Evolutionary conservation across 441 rosid species (phyloP).

Genomic region (Francoa sonchifolia): DNA sequence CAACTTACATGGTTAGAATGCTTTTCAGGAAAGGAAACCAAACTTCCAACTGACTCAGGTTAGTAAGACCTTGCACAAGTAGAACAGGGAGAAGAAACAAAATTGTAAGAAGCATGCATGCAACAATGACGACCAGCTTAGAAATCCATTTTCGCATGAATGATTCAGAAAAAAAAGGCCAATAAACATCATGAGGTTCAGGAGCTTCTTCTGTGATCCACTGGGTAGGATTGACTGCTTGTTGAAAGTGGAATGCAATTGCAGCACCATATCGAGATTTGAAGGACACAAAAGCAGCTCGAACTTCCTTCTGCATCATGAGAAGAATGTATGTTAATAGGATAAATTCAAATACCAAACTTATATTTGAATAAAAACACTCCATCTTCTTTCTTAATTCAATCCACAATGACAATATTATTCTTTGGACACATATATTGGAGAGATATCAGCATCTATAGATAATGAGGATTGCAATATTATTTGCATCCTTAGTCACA

Average conservation of each 20-base stretch:
- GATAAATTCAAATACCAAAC: neutral
- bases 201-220: conserved; percentile 91
- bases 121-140: conserved; percentile 50
- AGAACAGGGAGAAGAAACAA: conserved; percentile 83
- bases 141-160: conserved; percentile 80
- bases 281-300: conserved; percentile 96
- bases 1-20: conserved; percentile 54
- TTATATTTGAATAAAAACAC: too few species aligned
- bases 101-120: conserved; percentile 67
- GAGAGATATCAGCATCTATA: too few species aligned
- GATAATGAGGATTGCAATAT: too few species aligned
- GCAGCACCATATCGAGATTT: conserved; percentile 80
- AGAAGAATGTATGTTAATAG: conserved; percentile 14
- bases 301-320: conserved; percentile 51
- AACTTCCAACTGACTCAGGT: conserved; percentile 62
- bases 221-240: conserved; percentile 67
- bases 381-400: too few species aligned
- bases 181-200: conserved; percentile 75
- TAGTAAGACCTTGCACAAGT: conserved; percentile 89
- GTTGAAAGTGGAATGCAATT: conserved; percentile 60
- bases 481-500: too few species aligned
- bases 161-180: conserved; percentile 90
- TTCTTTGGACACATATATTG: too few species aligned
- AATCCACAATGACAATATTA: too few species aligned
- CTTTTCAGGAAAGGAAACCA: conserved; percentile 73